phyloP scores from a whole-genome alignment of 2,329 filamentous ascomycete genomes.

The Calonectria hawksworthii region DNA sequence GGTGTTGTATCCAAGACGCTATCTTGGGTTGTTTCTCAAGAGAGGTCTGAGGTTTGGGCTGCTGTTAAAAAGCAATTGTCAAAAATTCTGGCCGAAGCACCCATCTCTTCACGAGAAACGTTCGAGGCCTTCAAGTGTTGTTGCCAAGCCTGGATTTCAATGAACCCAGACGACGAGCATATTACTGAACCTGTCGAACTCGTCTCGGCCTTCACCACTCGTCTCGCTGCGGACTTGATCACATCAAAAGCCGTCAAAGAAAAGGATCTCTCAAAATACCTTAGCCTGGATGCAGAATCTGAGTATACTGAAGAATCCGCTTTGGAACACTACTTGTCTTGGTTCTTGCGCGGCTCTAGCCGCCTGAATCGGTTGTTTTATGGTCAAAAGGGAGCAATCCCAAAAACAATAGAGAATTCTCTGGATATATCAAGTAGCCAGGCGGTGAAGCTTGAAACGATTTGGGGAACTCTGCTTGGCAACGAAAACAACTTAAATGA shows the following conservation, averaged over 20 bases:
- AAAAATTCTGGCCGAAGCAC: conserved; percentile 50
- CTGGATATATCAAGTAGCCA: conserved; percentile 37
- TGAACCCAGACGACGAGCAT: conserved; percentile 53
- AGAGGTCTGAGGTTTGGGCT: conserved; percentile 51
- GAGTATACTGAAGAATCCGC: conserved; percentile 45
- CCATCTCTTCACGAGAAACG: conserved; percentile 51
- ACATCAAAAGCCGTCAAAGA: conserved; percentile 41
- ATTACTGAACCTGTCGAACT: conserved; percentile 48
- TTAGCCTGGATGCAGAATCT: conserved; percentile 32
- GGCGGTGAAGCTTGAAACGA: conserved; percentile 31
- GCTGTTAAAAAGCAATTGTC: conserved; percentile 49
- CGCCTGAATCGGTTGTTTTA: conserved; percentile 49
- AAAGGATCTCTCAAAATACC: conserved; percentile 34
- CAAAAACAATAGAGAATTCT: conserved; percentile 43
- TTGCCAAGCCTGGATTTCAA: conserved; percentile 54
- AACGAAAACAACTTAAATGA: conserved; percentile 57
- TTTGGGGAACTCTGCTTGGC: conserved; percentile 50
- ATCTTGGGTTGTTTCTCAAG: conserved; percentile 50
- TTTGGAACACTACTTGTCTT: conserved; percentile 51
- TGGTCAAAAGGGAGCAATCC: conserved; percentile 41
- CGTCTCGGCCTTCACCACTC: conserved; percentile 50
- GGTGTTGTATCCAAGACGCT: conserved; percentile 54
- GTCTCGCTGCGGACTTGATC: conserved; percentile 50
- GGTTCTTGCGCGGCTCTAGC: conserved; percentile 51
- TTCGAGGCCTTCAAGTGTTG: conserved; percentile 59